phyloP scores from a whole-genome alignment of 2,329 filamentous ascomycete species.

The Pyricularia sp. region DNA sequence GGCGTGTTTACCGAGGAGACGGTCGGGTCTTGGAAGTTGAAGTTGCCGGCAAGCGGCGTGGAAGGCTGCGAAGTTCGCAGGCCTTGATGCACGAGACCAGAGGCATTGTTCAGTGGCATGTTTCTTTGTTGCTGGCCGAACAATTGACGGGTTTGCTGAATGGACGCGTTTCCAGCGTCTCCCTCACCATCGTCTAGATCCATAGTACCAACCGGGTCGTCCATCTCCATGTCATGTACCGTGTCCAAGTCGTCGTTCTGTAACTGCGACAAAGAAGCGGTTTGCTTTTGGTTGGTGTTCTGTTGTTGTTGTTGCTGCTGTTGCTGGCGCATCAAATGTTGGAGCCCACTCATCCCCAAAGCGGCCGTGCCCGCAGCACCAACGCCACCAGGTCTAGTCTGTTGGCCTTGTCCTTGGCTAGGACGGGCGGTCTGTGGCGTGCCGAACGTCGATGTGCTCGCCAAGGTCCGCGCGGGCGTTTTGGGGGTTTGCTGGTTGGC shows the following conservation, averaged over 20 bases:
- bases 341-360: constrained; percentile 22
- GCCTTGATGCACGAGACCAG: constrained; percentile 66
- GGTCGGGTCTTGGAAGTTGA: constrained; percentile 84
- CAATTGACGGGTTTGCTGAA: constrained; percentile 61
- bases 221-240: constrained; percentile 94
- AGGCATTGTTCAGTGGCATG: constrained; percentile 73
- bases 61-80: constrained; percentile 78
- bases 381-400: constrained; percentile 14
- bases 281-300: constrained; percentile 13
- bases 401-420: constrained; percentile 9
- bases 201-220: constrained; percentile 64
- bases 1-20: constrained; percentile 97
- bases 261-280: constrained; percentile 27
- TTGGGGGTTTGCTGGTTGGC: constrained; percentile 5
- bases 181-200: constrained; percentile 53
- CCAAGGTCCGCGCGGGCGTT: neutral
- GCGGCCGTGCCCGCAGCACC: constrained; percentile 9
- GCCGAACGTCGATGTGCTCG: neutral
- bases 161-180: constrained; percentile 26
- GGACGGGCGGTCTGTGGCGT: neutral
- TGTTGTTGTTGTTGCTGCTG: constrained; percentile 9
- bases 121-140: constrained; percentile 56
- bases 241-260: constrained; percentile 64
- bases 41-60: constrained; percentile 69
- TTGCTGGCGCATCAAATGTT: constrained; percentile 34